Base-by-base conservation (phyloP, 305 asterid genomes). In the Caryopteris hybrid region DNA sequence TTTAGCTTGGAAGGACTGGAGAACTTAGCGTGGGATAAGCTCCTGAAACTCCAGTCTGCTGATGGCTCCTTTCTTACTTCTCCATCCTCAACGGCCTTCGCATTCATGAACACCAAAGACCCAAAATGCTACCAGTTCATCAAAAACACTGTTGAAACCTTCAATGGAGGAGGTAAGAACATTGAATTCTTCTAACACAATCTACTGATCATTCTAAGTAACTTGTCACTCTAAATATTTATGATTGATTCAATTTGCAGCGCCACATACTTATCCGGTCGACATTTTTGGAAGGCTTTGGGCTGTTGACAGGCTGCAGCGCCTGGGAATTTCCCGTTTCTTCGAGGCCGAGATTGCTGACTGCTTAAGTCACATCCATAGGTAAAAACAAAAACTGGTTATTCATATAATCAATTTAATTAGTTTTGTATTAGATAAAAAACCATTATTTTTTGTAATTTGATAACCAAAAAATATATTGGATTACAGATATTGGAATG, bases 261-360 rank as follows among this genome's bases (percentile, higher is more conserved):
- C 61, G 3, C 85, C 85, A 0, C 53, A 59, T 17, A 62, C 70
- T 7, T 79, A 73, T 45, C 91, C 91, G 0, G 79, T 83, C 6
- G 89, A 86, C 55, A 5, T 77, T 25, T 78, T 61, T 33, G 83
- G 66, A 12, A 70, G 77, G 20, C 61, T 81, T 0, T 81, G 83
- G 83, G 87, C 84, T 0, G 72, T 83, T n/a, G 71, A 52, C 39
- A n/a, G 70, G 41, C 61, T 65, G 16, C 70, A 65, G 41, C 70
- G 70, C 61, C 84, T 85, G 4, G 89, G 92, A 39, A 78, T 86
- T 43, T 86, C 87, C 10, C 79, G 81, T 27, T 78, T 68, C 56
- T 86, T 86, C 27, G 46, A 67, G 13, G 8, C 69, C 2, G 84
- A 86, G 63, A 77, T 85, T 64, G 38, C 75, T 3, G 79, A 79